Base-by-base conservation (phyloP, 192 early-diverging fungal species). In the Coemansia sp. region DNA sequence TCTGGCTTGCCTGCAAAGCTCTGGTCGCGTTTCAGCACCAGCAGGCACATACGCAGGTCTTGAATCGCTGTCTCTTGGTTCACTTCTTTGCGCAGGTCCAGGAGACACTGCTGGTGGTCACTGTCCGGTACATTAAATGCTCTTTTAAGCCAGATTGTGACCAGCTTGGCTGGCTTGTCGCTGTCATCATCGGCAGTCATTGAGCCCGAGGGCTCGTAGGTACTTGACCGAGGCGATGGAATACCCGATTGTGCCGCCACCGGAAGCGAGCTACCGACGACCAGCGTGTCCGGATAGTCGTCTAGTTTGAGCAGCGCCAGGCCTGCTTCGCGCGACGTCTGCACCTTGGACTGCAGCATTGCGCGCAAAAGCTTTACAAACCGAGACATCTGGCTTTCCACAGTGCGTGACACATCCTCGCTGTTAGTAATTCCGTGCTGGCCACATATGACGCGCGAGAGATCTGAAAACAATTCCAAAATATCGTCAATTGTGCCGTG, bases 1-100 rank as follows among this genome's bases (percentile, higher is more conserved):
- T 61, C 71, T 0, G 80, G 80, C 43, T 61, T 69, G 4, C 80
- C 80, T 12, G 75, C 70, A 70, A 82, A 82, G 60, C 74, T 74
- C 41, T 65, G 56, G 54, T 82, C 67, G 38, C 64, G 63, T 64
- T 74, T 77, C 19, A 77, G 61, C 3, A 82, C 64, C 45, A 69
- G 29, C 43, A 82, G 23, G 13, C 80, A 77, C 49, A 58, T 73
- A 18, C 75, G 70, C 61, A 82, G 49, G 50, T 82, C 80, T 23
- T 71, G 64, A 9, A 69, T 59, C 0, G 75, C 74, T 7, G 75
- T 82, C 66, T 74, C 73, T 50, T 81, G 78, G 27, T 67, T 69
- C 22, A 81, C 78, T 27, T 72, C 78, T 19, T 61, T 45, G 26
- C 62, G 61, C 45, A 81, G 64, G 63, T 75, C 78, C 3, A 43